Conservation (phyloP, 2,329 filamentous ascomycete species). For the Rosellinia necatrix region DNA sequence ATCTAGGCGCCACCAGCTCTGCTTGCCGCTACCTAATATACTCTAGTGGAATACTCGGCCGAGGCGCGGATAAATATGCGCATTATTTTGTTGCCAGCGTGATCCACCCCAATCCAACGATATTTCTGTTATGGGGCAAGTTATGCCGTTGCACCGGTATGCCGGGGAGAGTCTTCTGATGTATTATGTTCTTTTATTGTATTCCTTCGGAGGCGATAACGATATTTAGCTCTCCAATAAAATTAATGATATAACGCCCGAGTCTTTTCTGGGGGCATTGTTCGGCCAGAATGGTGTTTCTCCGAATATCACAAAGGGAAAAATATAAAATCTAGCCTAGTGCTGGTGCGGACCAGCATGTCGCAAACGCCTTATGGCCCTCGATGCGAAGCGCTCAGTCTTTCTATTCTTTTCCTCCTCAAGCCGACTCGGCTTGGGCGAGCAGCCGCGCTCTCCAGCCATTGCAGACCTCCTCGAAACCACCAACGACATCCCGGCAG, state of each 20-base stretch:
- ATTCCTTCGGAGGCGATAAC: neutral
- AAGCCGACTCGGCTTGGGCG: conserved; percentile 60
- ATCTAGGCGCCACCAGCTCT: too few relatives aligned
- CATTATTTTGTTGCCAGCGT: too few relatives aligned
- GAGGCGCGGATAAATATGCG: too few relatives aligned
- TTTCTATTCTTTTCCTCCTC: neutral
- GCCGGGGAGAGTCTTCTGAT: neutral
- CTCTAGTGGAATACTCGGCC: too few relatives aligned
- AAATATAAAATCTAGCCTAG: too few relatives aligned
- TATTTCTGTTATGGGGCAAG: neutral
- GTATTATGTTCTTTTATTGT: neutral
- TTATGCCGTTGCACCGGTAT: neutral
- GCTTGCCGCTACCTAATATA: too few relatives aligned
- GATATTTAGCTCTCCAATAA: conserved; percentile 6
- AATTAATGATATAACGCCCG: conserved; percentile 5
- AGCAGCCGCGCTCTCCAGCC: conserved; percentile 79
- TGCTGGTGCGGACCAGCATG: too few relatives aligned
- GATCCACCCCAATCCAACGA: too few relatives aligned
- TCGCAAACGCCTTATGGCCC: neutral
- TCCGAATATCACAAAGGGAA: conserved; percentile 10
- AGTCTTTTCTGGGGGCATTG: conserved; percentile 1
- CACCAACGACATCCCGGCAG: conserved; percentile 85
- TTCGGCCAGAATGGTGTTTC: conserved; percentile 8
- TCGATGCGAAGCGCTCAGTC: neutral
- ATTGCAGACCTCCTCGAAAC: conserved; percentile 90